phyloP scores from a whole-genome alignment of 768 basidiomycete genomes.

The Suillus fuscotomentosus region DNA sequence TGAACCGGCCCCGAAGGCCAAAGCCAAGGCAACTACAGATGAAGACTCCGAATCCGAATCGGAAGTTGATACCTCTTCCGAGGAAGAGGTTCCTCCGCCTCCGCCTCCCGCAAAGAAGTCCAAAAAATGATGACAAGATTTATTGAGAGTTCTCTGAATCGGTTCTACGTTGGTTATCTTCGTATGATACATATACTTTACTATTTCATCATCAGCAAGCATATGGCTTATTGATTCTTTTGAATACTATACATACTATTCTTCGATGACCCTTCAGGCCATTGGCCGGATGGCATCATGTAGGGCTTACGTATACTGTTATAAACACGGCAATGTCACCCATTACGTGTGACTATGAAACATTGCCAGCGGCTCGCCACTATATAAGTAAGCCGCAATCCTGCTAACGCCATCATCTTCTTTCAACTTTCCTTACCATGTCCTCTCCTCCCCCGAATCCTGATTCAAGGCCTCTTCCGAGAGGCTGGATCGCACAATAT shows the following conservation, averaged over 20 bases:
- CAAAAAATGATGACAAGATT: constrained; percentile 17
- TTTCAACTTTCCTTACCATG: constrained; percentile 26
- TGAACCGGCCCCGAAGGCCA: constrained; percentile 17
- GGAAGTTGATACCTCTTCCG: constrained; percentile 29
- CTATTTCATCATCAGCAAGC: constrained; percentile 1
- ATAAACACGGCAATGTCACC: constrained; percentile 24
- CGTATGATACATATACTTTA: constrained; percentile 1
- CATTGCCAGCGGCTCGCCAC: constrained; percentile 12
- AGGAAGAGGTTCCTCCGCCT: constrained; percentile 33
- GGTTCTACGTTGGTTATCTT: not conserved
- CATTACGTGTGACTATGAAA: not conserved
- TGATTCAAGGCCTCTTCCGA: constrained; percentile 61
- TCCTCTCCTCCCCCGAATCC: constrained; percentile 46
- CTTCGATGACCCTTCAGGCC: not conserved
- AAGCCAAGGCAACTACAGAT: constrained; percentile 21
- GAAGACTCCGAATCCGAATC: constrained; percentile 7
- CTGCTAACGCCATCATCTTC: constrained; percentile 2
- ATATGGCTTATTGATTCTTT: constrained; percentile 1
- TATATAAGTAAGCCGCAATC: constrained; percentile 17
- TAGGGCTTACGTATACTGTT: constrained; percentile 8
- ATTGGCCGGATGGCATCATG: not conserved
- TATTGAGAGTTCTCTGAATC: not conserved
- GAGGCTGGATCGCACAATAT: constrained; percentile 68
- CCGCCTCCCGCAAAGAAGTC: constrained; percentile 26
- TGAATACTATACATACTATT: constrained; percentile 3